phyloP scores from a whole-genome alignment of 2,329 filamentous ascomycete genomes.

The Pyrenochaeta sp. region DNA sequence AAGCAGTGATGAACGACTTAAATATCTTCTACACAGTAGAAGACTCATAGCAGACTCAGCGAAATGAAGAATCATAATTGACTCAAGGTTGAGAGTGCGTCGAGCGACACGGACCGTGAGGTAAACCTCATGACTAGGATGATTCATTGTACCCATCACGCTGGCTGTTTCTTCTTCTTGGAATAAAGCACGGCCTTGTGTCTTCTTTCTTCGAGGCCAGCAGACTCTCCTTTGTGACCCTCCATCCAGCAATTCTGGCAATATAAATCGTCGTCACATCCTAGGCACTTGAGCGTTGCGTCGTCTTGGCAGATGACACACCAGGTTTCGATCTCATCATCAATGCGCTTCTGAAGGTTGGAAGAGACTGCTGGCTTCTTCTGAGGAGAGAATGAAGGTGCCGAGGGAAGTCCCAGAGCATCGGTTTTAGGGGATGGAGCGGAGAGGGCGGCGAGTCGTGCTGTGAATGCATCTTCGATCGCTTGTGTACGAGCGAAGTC shows the following conservation, averaged over 20 bases:
- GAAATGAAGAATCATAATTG: too few species aligned
- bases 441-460: slow-evolving; percentile 54
- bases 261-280: slow-evolving; percentile 75
- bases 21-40: too few species aligned
- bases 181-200: slow-evolving; percentile 71
- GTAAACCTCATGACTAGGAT: too few species aligned
- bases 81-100: too few species aligned
- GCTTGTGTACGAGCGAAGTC: slow-evolving; percentile 37
- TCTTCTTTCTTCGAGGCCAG: slow-evolving; percentile 72
- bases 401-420: slow-evolving; percentile 53
- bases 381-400: slow-evolving; percentile 53
- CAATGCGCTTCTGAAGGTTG: slow-evolving; percentile 58
- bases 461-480: slow-evolving; percentile 55
- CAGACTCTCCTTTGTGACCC: slow-evolving; percentile 74
- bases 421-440: slow-evolving; percentile 45
- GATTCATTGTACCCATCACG: slow-evolving; percentile 8
- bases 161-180: slow-evolving; percentile 26
- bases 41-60: too few species aligned
- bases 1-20: too few species aligned
- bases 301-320: slow-evolving; percentile 85
- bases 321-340: slow-evolving; percentile 78
- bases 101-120: too few species aligned
- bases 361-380: slow-evolving; percentile 44
- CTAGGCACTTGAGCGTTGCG: slow-evolving; percentile 73
- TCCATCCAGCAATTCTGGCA: slow-evolving; percentile 82